Conservation (phyloP, 192 early-diverging fungal genomes). For the Umbelopsis isabellina region DNA sequence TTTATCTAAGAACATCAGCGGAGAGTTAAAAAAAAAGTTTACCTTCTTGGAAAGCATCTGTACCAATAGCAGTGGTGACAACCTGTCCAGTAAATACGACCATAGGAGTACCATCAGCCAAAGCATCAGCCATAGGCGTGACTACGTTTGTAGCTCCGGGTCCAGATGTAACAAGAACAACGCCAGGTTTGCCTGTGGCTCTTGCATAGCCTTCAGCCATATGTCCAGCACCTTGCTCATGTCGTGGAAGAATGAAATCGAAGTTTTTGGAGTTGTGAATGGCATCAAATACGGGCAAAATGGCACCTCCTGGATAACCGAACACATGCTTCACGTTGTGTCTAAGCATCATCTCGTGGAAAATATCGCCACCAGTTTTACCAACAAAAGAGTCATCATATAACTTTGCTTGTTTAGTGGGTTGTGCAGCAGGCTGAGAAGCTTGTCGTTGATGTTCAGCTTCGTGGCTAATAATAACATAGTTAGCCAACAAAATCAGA, state of each 20-base stretch:
- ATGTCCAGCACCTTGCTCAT: constrained; percentile 98
- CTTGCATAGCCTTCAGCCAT: constrained; percentile 98
- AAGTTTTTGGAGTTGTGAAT: constrained; percentile 96
- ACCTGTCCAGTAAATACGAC: constrained; percentile 97
- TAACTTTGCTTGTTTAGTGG: constrained; percentile 40
- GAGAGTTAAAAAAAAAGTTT: constrained; percentile 7
- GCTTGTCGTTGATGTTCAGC: not conserved
- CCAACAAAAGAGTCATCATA: constrained; percentile 89
- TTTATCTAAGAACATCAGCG: too few species aligned
- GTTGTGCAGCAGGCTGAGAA: constrained; percentile 4
- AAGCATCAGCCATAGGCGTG: constrained; percentile 97
- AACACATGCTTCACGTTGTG: constrained; percentile 93
- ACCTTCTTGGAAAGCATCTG: constrained; percentile 96
- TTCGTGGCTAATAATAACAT: not conserved
- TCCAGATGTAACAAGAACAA: constrained; percentile 84
- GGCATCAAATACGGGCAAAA: constrained; percentile 98
- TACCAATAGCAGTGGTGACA: constrained; percentile 85
- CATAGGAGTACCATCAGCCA: constrained; percentile 93
- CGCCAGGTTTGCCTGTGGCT: constrained; percentile 84
- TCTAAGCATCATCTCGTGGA: constrained; percentile 98
- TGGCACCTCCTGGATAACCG: constrained; percentile 98
- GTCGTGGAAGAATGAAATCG: constrained; percentile 94
- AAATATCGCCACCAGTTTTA: constrained; percentile 96
- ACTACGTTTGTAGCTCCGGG: constrained; percentile 98
- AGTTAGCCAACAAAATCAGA: not conserved